phyloP scores from a whole-genome alignment of 2,329 filamentous ascomycete genomes.

The Penicillium brevicompactum region DNA sequence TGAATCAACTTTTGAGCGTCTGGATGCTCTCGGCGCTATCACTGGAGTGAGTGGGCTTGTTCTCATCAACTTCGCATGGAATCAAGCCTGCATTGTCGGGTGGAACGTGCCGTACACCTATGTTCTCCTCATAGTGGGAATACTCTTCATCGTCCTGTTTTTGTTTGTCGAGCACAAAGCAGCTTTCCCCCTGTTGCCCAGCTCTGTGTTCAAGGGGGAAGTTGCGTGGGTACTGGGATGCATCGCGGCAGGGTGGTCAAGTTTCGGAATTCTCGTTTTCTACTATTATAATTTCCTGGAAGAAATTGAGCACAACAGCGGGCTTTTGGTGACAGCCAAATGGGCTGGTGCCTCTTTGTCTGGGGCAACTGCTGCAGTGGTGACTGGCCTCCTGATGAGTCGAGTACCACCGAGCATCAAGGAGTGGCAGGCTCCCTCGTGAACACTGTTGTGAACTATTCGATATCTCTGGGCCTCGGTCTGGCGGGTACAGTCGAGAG shows the following conservation, averaged over 20 bases:
- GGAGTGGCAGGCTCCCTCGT: constrained; percentile 60
- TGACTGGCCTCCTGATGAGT: constrained; percentile 37
- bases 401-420: constrained; percentile 43
- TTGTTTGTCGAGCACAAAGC: constrained; percentile 53
- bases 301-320: constrained; percentile 34
- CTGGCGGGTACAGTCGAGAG: constrained; percentile 67
- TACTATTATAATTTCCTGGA: constrained; percentile 56
- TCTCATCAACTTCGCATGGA: constrained; percentile 69
- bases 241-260: constrained; percentile 57
- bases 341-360: constrained; percentile 29
- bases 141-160: constrained; percentile 57
- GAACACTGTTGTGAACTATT: constrained; percentile 69
- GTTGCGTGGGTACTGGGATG: constrained; percentile 59
- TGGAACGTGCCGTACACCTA: constrained; percentile 60
- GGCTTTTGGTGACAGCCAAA: constrained; percentile 33
- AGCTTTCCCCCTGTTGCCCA: constrained; percentile 58
- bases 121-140: constrained; percentile 58
- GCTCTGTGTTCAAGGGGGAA: constrained; percentile 52
- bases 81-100: constrained; percentile 61
- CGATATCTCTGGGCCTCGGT: constrained; percentile 67
- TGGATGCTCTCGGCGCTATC: constrained; percentile 44
- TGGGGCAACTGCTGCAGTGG: constrained; percentile 36
- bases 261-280: constrained; percentile 58
- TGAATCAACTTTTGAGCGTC: constrained; percentile 11
- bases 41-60: constrained; percentile 58